Conservation (phyloP, 169 alveolate species). For the Plasmodium coatneyi region DNA sequence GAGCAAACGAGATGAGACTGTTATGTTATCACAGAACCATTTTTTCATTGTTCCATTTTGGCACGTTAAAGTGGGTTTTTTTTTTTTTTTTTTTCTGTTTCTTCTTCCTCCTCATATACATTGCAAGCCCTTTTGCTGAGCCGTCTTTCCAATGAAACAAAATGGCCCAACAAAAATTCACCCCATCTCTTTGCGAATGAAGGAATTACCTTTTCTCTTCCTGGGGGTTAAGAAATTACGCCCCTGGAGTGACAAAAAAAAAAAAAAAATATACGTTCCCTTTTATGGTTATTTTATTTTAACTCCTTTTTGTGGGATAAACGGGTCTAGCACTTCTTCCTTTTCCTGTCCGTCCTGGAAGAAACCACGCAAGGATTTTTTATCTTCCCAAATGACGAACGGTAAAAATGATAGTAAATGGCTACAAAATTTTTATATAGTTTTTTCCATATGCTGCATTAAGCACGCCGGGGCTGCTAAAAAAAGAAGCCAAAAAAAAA, state of each 20-base stretch:
- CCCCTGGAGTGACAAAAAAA: background rate
- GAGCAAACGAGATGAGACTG: background rate
- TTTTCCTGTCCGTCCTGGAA: background rate
- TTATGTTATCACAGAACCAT: background rate
- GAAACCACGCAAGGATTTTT: background rate
- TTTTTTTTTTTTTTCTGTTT: background rate
- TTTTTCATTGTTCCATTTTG: background rate
- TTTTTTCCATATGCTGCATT: background rate
- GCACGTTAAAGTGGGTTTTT: background rate
- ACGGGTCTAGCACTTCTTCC: background rate
- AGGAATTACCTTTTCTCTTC: background rate
- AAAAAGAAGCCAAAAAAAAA: too few species aligned
- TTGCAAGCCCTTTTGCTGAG: background rate
- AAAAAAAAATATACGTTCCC: background rate
- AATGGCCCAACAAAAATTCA: background rate
- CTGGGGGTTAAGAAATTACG: background rate
- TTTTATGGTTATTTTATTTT: background rate
- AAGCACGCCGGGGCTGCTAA: background rate
- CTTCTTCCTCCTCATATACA: background rate
- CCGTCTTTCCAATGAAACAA: background rate
- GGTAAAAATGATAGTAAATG: background rate
- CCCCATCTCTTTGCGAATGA: background rate
- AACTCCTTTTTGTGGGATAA: background rate
- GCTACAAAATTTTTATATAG: background rate
- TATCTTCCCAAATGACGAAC: background rate